phyloP scores from a whole-genome alignment of 1,284 basidiomycete species.

The Laetiporus sulphureus region DNA sequence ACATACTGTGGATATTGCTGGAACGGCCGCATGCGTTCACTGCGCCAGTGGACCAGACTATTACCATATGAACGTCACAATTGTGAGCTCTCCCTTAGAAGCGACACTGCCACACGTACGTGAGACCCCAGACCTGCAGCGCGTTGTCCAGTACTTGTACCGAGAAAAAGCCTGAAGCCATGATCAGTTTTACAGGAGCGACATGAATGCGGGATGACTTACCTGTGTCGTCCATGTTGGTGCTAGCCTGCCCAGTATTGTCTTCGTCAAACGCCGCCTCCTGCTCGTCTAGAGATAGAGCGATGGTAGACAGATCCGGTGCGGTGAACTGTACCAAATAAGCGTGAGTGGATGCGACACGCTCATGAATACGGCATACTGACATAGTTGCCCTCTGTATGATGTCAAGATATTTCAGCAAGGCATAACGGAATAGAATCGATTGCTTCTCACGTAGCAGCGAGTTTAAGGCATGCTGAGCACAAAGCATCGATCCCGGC shows the following conservation, averaged over 20 bases:
- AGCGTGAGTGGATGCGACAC: too few species aligned
- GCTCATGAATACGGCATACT: slow-evolving; percentile 17
- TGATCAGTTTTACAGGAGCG: neutral
- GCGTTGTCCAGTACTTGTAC: slow-evolving; percentile 79
- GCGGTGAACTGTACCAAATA: slow-evolving; percentile 79
- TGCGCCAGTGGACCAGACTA: slow-evolving; percentile 77
- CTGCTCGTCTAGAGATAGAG: slow-evolving; percentile 51
- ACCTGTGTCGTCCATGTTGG: slow-evolving; percentile 89
- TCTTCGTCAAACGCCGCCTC: slow-evolving; percentile 38
- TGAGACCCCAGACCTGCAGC: slow-evolving; percentile 77
- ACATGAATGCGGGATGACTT: slow-evolving; percentile 12
- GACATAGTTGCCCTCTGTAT: slow-evolving; percentile 65
- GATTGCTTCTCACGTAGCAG: slow-evolving; percentile 71
- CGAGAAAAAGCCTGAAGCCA: slow-evolving; percentile 72
- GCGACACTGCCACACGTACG: slow-evolving; percentile 34
- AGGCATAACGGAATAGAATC: too few species aligned
- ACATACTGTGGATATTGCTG: slow-evolving; percentile 74
- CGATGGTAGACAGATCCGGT: slow-evolving; percentile 82
- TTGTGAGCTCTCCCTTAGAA: neutral
- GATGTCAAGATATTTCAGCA: too few species aligned
- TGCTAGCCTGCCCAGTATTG: slow-evolving; percentile 37
- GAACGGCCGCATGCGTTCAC: slow-evolving; percentile 72
- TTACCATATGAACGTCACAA: neutral
- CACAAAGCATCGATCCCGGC: slow-evolving; percentile 74
- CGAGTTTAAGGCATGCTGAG: slow-evolving; percentile 79